phyloP scores from a whole-genome alignment of 768 basidiomycete species.

The Rhodotorula diobovata region DNA sequence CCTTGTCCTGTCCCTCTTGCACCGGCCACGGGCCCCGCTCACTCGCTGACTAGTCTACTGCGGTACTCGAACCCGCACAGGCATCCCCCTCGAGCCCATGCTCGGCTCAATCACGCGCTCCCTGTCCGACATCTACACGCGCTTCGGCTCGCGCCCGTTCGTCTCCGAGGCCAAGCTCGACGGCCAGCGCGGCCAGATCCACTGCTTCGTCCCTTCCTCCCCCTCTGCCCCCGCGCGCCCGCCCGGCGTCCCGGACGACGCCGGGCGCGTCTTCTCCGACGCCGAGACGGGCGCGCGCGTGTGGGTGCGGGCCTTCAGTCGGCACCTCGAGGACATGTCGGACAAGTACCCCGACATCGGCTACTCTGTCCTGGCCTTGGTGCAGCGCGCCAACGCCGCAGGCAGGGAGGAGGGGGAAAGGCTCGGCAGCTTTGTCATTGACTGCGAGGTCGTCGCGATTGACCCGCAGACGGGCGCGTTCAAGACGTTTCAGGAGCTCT shows the following conservation, averaged over 20 bases:
- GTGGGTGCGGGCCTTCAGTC: slow-evolving; percentile 70
- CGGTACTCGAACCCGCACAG: slow-evolving; percentile 40
- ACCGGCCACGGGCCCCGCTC: too few relatives aligned
- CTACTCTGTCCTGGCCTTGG: slow-evolving; percentile 12
- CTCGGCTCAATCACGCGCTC: slow-evolving; percentile 82
- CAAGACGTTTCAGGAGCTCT: slow-evolving; percentile 79
- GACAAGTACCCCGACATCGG: slow-evolving; percentile 55
- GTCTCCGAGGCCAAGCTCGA: slow-evolving; percentile 89
- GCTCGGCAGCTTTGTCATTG: slow-evolving; percentile 66
- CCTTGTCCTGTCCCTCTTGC: too few relatives aligned
- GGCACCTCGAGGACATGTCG: slow-evolving; percentile 85
- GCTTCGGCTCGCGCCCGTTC: slow-evolving; percentile 61
- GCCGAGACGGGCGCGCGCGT: slow-evolving; percentile 46
- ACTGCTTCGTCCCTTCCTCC: slow-evolving; percentile 42
- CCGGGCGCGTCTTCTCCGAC: slow-evolving; percentile 17
- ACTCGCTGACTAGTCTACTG: too few relatives aligned
- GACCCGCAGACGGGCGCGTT: slow-evolving; percentile 61
- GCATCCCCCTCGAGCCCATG: slow-evolving; percentile 70
- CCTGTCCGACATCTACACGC: slow-evolving; percentile 72
- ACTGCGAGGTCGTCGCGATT: slow-evolving; percentile 75
- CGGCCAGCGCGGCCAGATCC: slow-evolving; percentile 54
- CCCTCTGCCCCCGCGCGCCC: slow-evolving; percentile 51
- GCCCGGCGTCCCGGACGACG: slow-evolving; percentile 61
- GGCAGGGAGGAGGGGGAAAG: background rate
- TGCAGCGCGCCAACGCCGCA: background rate